phyloP scores from a whole-genome alignment of 78 protist species.

The Dictyostelium brefeldianum region DNA sequence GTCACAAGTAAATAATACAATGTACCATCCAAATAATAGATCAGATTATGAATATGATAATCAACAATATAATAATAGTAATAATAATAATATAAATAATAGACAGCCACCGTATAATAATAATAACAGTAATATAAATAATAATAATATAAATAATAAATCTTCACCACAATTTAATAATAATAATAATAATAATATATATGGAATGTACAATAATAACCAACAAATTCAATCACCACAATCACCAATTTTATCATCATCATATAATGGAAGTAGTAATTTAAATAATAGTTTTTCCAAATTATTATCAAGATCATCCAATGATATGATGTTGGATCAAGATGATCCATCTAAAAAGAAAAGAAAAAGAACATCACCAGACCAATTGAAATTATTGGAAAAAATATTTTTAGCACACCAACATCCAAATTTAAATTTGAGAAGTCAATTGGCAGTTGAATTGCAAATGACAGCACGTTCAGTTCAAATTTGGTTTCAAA shows the following conservation, averaged over 20 bases:
- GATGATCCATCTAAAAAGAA: conserved; percentile 79
- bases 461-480: conserved; percentile 83
- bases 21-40: neutral
- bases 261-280: neutral
- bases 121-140: too few species aligned
- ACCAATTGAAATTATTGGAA: conserved; percentile 57
- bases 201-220: neutral
- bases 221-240: neutral
- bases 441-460: conserved; percentile 77
- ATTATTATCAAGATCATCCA: neutral
- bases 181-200: neutral
- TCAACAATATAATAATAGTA: neutral
- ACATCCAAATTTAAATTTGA: conserved; percentile 65
- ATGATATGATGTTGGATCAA: neutral
- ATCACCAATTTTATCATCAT: neutral
- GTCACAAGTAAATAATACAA: too few species aligned
- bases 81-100: neutral
- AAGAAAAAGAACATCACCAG: conserved; percentile 75
- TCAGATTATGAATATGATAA: too few species aligned
- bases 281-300: neutral
- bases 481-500: conserved; percentile 90
- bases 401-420: conserved; percentile 58
- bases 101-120: too few species aligned
- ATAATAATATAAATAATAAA: conserved; percentile 20
- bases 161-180: too few species aligned